Conservation (phyloP, 495 filamentous ascomycete genomes). For the Penicillium steckii region DNA sequence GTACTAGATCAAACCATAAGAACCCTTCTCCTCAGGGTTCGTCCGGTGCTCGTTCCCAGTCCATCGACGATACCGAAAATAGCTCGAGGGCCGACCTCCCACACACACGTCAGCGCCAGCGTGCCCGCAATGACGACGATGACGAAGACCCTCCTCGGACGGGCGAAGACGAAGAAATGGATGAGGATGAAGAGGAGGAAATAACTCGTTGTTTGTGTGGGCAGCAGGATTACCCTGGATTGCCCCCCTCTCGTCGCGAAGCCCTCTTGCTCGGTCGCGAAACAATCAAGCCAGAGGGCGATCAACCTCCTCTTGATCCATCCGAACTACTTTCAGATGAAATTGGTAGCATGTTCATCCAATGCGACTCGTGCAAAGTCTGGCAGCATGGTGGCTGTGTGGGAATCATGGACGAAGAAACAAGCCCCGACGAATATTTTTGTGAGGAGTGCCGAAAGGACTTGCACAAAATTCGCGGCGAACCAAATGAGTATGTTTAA, state of each 20-base stretch:
- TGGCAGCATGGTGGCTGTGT: conserved; percentile 99
- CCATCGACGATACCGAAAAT: conserved; percentile 66
- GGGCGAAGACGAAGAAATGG: conserved; percentile 62
- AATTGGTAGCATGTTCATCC: conserved; percentile 90
- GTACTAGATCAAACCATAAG: conserved; percentile 69
- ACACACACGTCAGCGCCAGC: conserved; percentile 71
- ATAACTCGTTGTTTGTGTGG: conserved; percentile 94
- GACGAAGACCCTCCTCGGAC: conserved; percentile 53
- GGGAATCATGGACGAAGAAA: conserved; percentile 89
- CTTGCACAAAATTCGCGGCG: conserved; percentile 77
- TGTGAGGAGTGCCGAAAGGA: conserved; percentile 93
- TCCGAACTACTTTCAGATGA: conserved; percentile 69
- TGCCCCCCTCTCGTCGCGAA: conserved; percentile 65
- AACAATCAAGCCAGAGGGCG: conserved; percentile 60
- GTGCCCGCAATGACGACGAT: conserved; percentile 54
- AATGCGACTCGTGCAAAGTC: conserved; percentile 96
- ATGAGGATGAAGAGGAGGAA: conserved; percentile 79
- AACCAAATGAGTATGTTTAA: conserved; percentile 80
- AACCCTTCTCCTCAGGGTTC: conserved; percentile 70
- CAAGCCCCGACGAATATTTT: conserved; percentile 94
- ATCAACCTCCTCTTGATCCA: conserved; percentile 29
- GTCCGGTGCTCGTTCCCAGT: conserved; percentile 73
- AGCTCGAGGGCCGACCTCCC: conserved; percentile 58
- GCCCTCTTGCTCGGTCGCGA: conserved; percentile 47
- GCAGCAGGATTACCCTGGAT: conserved; percentile 90